Percentiles rank a stretch among this genome's conserved stretches.
Evolutionary conservation across 257 asterid species (phyloP).

Genomic region (Verbena officinalis): DNA sequence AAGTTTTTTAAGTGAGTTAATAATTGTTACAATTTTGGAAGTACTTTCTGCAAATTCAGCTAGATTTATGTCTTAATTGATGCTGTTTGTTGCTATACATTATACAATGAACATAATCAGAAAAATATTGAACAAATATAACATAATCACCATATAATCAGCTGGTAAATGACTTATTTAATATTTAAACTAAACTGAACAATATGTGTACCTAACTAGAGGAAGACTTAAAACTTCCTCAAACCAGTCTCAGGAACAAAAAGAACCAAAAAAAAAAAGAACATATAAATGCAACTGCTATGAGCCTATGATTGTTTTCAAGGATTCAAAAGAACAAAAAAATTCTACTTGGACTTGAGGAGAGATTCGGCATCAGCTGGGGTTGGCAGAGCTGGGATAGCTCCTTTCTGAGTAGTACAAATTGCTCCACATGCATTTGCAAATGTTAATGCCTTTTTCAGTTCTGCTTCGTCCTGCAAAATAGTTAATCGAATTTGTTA

Average conservation of each 20-base stretch:
- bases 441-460: slow-evolving; percentile 38
- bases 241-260: too few species aligned
- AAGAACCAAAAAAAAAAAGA: too few species aligned
- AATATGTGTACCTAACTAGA: too few species aligned
- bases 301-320: too few species aligned
- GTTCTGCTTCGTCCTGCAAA: slow-evolving; percentile 37
- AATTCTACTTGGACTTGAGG: slow-evolving; percentile 23
- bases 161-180: too few species aligned
- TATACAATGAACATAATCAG: not conserved
- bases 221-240: not conserved
- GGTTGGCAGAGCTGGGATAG: slow-evolving; percentile 53
- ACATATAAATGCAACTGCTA: too few species aligned
- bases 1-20: not conserved
- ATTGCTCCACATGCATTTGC: slow-evolving; percentile 58
- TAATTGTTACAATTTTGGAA: slow-evolving; percentile 17
- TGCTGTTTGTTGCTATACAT: not conserved
- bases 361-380: slow-evolving; percentile 41
- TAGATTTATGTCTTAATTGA: too few species aligned
- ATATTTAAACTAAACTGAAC: not conserved
- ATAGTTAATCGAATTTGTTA: not conserved
- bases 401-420: slow-evolving; percentile 53
- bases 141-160: too few species aligned
- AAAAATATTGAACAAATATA: too few species aligned
- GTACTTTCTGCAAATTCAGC: too few species aligned
- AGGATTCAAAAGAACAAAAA: too few species aligned